A percentile compares a stretch with the other conserved stretches of the same genome.
Conservation (phyloP, 1,284 basidiomycete species). For the Tylopilus sp. region DNA sequence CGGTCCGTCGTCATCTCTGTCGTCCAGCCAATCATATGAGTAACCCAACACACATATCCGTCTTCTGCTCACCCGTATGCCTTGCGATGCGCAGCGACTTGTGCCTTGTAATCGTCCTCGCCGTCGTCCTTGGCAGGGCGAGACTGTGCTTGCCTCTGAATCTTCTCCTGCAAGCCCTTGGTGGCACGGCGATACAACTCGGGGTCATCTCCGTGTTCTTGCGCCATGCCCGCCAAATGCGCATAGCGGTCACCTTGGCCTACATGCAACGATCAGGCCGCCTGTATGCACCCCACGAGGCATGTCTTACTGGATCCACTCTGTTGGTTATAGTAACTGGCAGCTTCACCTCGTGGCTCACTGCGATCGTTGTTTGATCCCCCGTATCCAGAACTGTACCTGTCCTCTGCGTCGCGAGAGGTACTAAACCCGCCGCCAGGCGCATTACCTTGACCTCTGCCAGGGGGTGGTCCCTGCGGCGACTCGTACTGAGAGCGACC, state of each 20-base stretch:
- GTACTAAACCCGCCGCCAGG: constrained; percentile 25
- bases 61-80: constrained; percentile 32
- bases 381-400: constrained; percentile 13
- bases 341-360: constrained; percentile 23
- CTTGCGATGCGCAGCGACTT: constrained; percentile 30
- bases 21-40: background rate
- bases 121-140: constrained; percentile 2
- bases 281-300: background rate
- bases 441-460: constrained; percentile 10
- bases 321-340: constrained; percentile 22
- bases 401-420: constrained; percentile 11
- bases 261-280: constrained; percentile 8
- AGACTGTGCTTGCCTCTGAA: constrained; percentile 16
- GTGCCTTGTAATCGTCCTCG: constrained; percentile 15
- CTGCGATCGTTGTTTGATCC: background rate
- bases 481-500: constrained; percentile 11
- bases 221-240: constrained; percentile 20
- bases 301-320: constrained; percentile 8
- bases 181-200: constrained; percentile 24
- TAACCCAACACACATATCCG: background rate
- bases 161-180: constrained; percentile 23
- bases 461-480: constrained; percentile 1
- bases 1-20: constrained; percentile 26
- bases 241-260: constrained; percentile 24
- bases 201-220: constrained; percentile 20